Evolutionary conservation across 192 early-diverging fungal genomes (phyloP).

Genomic region (Spizellomyces sp.): DNA sequence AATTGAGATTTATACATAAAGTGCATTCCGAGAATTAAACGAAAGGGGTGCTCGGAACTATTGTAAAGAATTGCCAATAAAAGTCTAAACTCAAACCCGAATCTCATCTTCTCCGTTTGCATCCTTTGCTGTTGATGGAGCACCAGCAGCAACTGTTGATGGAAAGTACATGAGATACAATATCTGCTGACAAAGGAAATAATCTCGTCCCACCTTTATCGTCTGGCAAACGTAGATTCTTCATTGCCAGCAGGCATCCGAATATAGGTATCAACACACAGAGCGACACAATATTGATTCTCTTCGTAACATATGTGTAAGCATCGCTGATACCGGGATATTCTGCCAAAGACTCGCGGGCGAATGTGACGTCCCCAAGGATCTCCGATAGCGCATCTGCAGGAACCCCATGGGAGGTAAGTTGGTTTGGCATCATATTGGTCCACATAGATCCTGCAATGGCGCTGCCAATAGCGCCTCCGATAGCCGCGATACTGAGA

Average conservation of each 20-base stretch:
- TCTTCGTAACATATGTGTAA: neutral
- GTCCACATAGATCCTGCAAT: slow-evolving; percentile 20
- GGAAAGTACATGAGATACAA: too few species aligned
- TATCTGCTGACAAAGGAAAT: neutral
- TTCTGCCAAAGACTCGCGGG: neutral
- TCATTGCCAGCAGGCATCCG: neutral
- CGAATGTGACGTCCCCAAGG: neutral
- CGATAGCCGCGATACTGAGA: slow-evolving; percentile 7
- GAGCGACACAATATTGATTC: slow-evolving; percentile 8
- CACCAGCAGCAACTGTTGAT: too few species aligned
- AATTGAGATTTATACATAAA: too few species aligned
- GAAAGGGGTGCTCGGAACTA: too few species aligned
- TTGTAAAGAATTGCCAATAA: too few species aligned
- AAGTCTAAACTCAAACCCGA: too few species aligned
- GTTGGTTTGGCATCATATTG: neutral
- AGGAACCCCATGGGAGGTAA: neutral
- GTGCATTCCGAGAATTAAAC: too few species aligned
- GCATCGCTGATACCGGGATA: neutral
- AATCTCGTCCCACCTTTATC: neutral
- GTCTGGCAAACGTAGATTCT: neutral
- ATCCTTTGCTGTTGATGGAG: too few species aligned
- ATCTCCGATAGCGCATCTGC: neutral
- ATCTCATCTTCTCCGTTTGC: too few species aligned
- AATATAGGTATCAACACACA: neutral
- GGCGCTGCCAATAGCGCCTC: slow-evolving; percentile 12